phyloP scores from a whole-genome alignment of 2,329 filamentous ascomycete species.

The Aspergillus piperis region DNA sequence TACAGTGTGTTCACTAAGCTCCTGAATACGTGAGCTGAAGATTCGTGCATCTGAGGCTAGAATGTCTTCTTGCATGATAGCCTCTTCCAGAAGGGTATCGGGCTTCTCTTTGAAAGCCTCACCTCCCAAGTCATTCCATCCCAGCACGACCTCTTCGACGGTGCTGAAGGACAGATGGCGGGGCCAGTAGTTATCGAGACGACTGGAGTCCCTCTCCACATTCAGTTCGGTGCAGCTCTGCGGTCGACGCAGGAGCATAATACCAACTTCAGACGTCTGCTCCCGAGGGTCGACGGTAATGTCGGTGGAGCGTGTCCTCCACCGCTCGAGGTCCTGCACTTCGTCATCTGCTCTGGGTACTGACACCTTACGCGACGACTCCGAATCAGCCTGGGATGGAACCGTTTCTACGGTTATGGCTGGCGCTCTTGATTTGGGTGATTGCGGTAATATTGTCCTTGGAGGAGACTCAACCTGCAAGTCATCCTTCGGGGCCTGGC shows the following conservation, averaged over 20 bases:
- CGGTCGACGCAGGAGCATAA: constrained; percentile 38
- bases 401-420: constrained; percentile 38
- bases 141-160: constrained; percentile 48
- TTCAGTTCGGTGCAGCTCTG: constrained; percentile 39
- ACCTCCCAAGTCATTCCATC: constrained; percentile 34
- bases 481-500: constrained; percentile 19
- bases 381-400: constrained; percentile 20
- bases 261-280: constrained; percentile 26
- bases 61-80: constrained; percentile 42
- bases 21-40: constrained; percentile 39
- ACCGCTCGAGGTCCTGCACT: constrained; percentile 31
- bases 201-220: constrained; percentile 19
- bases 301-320: constrained; percentile 32
- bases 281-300: constrained; percentile 30
- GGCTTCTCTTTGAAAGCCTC: constrained; percentile 36
- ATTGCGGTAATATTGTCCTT: constrained; percentile 16
- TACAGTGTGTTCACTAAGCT: constrained; percentile 39
- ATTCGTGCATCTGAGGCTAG: constrained; percentile 39
- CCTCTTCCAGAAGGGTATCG: constrained; percentile 43
- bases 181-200: constrained; percentile 36
- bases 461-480: constrained; percentile 9
- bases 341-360: constrained; percentile 27
- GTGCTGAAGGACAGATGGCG: constrained; percentile 51
- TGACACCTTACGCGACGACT: constrained; percentile 20
- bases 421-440: constrained; percentile 26